phyloP scores from a whole-genome alignment of 148 eudicot species.

The Nepenthes mirabilis region DNA sequence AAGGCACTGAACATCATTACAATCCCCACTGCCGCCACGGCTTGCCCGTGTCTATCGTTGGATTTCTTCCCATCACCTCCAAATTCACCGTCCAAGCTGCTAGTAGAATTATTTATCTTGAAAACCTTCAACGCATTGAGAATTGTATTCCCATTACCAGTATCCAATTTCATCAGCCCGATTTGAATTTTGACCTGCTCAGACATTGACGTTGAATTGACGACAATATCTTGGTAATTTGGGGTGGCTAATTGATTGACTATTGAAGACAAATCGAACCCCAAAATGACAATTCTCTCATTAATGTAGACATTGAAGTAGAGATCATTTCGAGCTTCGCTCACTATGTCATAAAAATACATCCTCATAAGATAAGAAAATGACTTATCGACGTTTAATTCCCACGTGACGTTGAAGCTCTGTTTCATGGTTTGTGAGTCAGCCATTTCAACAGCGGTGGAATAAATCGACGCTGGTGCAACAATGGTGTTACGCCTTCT shows the following conservation, averaged over 20 bases:
- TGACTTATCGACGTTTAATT: constrained; percentile 26
- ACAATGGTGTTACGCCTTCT: constrained; percentile 5
- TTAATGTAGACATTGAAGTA: constrained; percentile 43
- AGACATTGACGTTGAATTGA: constrained; percentile 27
- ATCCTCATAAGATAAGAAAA: constrained; percentile 31
- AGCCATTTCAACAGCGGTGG: constrained; percentile 16
- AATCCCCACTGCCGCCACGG: constrained; percentile 22
- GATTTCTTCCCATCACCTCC: constrained; percentile 12
- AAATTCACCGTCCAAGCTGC: constrained; percentile 36
- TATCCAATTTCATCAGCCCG: constrained; percentile 17
- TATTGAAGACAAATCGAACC: constrained; percentile 31
- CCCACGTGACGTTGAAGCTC: constrained; percentile 40
- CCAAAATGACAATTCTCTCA: constrained; percentile 16
- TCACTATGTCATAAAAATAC: constrained; percentile 49
- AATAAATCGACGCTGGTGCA: constrained; percentile 15
- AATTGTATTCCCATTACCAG: constrained; percentile 20
- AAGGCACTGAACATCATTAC: constrained; percentile 19
- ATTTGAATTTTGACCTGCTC: constrained; percentile 21
- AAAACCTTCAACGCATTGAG: constrained; percentile 40
- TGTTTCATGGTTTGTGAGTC: constrained; percentile 11
- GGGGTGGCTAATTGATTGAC: constrained; percentile 29
- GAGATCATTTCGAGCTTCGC: constrained; percentile 25
- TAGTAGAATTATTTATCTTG: constrained; percentile 34
- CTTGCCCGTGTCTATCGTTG: background rate
- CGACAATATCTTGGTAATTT: constrained; percentile 35